Evolutionary conservation across 2,329 filamentous ascomycete species (phyloP).

Genomic region (Salinomyces thailandicus): DNA sequence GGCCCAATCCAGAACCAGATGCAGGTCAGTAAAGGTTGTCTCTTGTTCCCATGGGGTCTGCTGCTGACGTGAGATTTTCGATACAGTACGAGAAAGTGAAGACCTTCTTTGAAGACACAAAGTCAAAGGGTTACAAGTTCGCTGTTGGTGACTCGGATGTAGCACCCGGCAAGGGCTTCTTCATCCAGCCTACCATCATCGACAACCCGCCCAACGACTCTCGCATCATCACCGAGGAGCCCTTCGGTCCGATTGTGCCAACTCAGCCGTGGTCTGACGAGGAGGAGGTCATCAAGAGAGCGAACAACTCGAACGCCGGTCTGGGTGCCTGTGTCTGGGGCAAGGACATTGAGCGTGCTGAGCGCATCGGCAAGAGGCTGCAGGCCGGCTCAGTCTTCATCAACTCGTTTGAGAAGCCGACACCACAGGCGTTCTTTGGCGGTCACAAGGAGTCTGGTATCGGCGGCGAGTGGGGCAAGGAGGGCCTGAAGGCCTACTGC

Average conservation of each 20-base stretch:
- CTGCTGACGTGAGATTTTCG: neutral
- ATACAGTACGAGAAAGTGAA: slow-evolving; percentile 40
- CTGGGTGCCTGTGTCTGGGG: slow-evolving; percentile 46
- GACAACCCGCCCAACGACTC: slow-evolving; percentile 34
- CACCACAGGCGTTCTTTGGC: slow-evolving; percentile 48
- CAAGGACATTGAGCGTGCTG: slow-evolving; percentile 39
- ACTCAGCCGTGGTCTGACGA: slow-evolving; percentile 36
- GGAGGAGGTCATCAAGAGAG: slow-evolving; percentile 37
- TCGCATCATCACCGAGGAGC: slow-evolving; percentile 38
- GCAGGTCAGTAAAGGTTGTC: slow-evolving; percentile 19
- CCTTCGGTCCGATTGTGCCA: slow-evolving; percentile 42
- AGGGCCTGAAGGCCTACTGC: slow-evolving; percentile 37
- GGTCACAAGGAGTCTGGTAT: slow-evolving; percentile 57
- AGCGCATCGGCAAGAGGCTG: slow-evolving; percentile 37
- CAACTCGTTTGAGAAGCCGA: slow-evolving; percentile 41
- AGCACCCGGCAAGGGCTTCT: slow-evolving; percentile 30
- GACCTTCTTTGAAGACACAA: slow-evolving; percentile 29
- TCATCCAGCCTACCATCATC: slow-evolving; percentile 36
- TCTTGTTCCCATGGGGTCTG: neutral
- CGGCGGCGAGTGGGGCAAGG: slow-evolving; percentile 23
- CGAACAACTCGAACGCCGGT: slow-evolving; percentile 41
- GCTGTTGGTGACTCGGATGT: slow-evolving; percentile 45
- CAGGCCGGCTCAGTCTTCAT: slow-evolving; percentile 48
- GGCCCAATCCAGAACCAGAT: slow-evolving; percentile 51
- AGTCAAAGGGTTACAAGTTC: slow-evolving; percentile 38